A percentile compares a stretch with the other conserved stretches of the same genome.
These are phyloP conservation scores for Calonectria pteridis DNA, from an alignment of 2,329 filamentous ascomycete species.

Conservation along the genomic window DNA sequence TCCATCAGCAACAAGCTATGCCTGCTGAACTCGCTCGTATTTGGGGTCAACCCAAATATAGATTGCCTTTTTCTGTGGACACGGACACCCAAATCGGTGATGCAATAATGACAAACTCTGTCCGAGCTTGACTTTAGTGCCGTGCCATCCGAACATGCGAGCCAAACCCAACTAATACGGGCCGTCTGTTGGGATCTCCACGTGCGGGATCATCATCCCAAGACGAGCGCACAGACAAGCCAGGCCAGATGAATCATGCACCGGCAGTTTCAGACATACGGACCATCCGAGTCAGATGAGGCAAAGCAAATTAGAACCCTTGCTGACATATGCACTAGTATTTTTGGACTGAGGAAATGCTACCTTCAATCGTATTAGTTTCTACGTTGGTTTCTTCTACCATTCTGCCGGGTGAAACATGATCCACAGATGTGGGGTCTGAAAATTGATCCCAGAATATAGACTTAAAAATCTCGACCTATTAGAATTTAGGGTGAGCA, in stretches of 20 bases:
- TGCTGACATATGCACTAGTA: not conserved
- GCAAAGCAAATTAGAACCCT: not conserved
- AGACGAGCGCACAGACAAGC: not conserved
- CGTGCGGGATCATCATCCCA: not conserved
- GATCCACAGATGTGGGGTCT: not conserved
- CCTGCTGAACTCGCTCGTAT: not conserved
- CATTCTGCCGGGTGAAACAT: not conserved
- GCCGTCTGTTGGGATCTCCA: not conserved
- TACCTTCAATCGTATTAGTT: not conserved
- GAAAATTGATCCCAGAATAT: not conserved
- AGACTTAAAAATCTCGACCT: not conserved
- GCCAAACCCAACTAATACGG: not conserved
- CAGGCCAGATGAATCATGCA: not conserved
- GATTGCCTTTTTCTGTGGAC: not conserved
- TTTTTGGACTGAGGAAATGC: not conserved
- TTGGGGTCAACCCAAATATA: not conserved
- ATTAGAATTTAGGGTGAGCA: not conserved
- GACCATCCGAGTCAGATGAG: not conserved
- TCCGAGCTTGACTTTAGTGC: not conserved
- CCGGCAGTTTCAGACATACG: not conserved
- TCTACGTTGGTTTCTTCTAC: not conserved
- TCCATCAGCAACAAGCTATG: not conserved
- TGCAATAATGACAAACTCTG: not conserved
- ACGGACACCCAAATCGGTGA: not conserved
- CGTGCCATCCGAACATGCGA: not conserved